phyloP scores from a whole-genome alignment of 768 basidiomycete genomes.

The Tricholoma sp. region DNA sequence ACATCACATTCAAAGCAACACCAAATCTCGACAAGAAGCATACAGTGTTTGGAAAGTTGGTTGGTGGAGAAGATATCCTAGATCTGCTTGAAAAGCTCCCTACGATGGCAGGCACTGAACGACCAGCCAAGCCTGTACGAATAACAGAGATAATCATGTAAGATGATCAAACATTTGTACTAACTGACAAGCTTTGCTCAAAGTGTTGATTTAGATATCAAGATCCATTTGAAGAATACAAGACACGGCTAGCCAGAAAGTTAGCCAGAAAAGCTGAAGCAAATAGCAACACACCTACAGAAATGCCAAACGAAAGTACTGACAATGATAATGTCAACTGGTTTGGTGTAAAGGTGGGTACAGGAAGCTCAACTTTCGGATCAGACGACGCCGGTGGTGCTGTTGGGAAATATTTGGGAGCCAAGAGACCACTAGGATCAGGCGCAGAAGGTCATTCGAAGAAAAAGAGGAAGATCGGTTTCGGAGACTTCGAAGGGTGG shows the following conservation, averaged over 20 bases:
- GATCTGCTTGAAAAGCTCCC: constrained; percentile 79
- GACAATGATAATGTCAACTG: constrained; percentile 72
- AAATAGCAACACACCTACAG: constrained; percentile 25
- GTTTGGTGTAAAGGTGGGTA: constrained; percentile 85
- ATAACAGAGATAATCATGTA: constrained; percentile 88
- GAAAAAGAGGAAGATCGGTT: constrained; percentile 82
- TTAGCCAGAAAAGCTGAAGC: constrained; percentile 53
- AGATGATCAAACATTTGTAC: constrained; percentile 30
- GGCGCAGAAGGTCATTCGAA: constrained; percentile 38
- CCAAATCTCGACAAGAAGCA: constrained; percentile 90
- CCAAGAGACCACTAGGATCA: constrained; percentile 40
- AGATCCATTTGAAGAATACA: constrained; percentile 95
- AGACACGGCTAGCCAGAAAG: constrained; percentile 74
- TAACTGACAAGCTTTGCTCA: constrained; percentile 1
- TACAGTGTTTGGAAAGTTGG: constrained; percentile 95
- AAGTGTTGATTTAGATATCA: constrained; percentile 53
- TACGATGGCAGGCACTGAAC: constrained; percentile 79
- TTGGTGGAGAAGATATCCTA: constrained; percentile 91
- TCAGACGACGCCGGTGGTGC: constrained; percentile 37
- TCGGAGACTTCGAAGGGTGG: constrained; percentile 90
- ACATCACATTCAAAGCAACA: constrained; percentile 80
- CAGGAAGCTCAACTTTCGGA: constrained; percentile 26
- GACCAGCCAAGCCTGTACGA: constrained; percentile 78
- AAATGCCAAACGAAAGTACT: constrained; percentile 38
- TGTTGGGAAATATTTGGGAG: constrained; percentile 76